Percentiles rank a stretch among this genome's conserved stretches.
Conservation (phyloP, 2,329 filamentous ascomycete species). For the Endothia cerciana region DNA sequence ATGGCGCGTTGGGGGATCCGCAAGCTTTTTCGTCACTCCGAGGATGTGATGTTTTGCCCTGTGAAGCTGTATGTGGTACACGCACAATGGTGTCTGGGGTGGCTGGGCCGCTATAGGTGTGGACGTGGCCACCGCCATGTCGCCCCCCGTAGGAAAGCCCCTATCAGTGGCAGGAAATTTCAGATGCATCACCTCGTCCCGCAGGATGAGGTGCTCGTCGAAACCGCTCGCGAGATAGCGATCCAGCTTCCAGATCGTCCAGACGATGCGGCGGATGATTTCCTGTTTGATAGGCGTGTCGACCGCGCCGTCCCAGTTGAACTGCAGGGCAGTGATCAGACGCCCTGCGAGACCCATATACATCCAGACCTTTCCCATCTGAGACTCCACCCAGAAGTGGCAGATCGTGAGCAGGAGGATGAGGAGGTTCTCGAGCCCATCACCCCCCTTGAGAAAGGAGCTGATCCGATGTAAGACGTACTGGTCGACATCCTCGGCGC, state of each 20-base stretch:
- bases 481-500: constrained; percentile 44
- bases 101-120: not conserved
- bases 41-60: constrained; percentile 44
- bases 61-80: constrained; percentile 41
- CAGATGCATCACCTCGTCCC: constrained; percentile 44
- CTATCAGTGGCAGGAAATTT: constrained; percentile 42
- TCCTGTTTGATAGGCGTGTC: constrained; percentile 43
- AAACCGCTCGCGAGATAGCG: constrained; percentile 45
- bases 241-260: constrained; percentile 45
- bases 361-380: constrained; percentile 46
- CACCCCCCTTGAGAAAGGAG: constrained; percentile 39
- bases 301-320: constrained; percentile 44
- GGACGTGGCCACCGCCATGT: not conserved
- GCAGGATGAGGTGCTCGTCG: constrained; percentile 45
- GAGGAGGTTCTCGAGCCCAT: constrained; percentile 32
- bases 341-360: constrained; percentile 43
- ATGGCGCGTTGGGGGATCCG: constrained; percentile 30
- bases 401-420: constrained; percentile 43
- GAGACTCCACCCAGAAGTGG: constrained; percentile 43
- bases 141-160: constrained; percentile 36
- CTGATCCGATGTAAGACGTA: constrained; percentile 47
- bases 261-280: constrained; percentile 42
- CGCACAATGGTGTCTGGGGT: constrained; percentile 34
- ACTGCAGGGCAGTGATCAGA: constrained; percentile 43
- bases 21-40: constrained; percentile 31